Evolutionary conservation across 768 basidiomycete genomes (phyloP), one percentile per base, ranked within the genome.

Genomic region (Serendipita vermifera): DNA sequence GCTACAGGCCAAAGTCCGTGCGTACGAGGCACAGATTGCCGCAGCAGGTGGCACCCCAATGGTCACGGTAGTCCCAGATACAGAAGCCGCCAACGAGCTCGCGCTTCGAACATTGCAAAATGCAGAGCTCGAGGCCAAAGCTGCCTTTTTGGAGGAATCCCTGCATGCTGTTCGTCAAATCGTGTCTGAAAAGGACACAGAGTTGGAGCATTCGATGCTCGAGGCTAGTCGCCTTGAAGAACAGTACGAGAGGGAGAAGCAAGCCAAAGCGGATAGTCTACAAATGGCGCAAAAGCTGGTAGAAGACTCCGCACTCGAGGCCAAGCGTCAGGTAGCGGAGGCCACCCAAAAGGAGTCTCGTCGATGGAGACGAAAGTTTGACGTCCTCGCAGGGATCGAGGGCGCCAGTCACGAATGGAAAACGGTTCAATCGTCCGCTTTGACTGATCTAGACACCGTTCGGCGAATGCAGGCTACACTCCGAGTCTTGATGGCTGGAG

Each of bases 61-160:
- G 9, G 35, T 36, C 9, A 36, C n/a, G 35, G n/a, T 29, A 7
- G 46, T 51, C 20, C 46, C 46, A 13, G 9, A 29, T n/a, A 29
- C n/a, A 9, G 15, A 20, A 7, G n/a, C 31, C 20, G 46, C n/a
- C 20, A 51, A 51, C 31, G 46, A 51, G 29, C 46, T 51, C 2
- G 17, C 46, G 46, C 17, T 51, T 22, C 46, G 29, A 29, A 51
- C 24, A 29, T 51, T 51, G 46, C 46, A 51, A 29, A 51, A 22
- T 22, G 46, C 46, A 7, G 46, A 51, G 46, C 22, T 51, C 22
- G 46, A 51, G 22, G 46, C 46, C 9, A 22, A 31, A 22, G 46
- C 22, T 20, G 46, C 46, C 26, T 51, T 51, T 29, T 51, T 51
- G 46, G 46, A 51, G 27, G 22, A 51, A 13, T 51, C 46, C n/a